Evolutionary conservation across 2,329 filamentous ascomycete genomes (phyloP).

Genomic region (Clonostachys rhizophaga): DNA sequence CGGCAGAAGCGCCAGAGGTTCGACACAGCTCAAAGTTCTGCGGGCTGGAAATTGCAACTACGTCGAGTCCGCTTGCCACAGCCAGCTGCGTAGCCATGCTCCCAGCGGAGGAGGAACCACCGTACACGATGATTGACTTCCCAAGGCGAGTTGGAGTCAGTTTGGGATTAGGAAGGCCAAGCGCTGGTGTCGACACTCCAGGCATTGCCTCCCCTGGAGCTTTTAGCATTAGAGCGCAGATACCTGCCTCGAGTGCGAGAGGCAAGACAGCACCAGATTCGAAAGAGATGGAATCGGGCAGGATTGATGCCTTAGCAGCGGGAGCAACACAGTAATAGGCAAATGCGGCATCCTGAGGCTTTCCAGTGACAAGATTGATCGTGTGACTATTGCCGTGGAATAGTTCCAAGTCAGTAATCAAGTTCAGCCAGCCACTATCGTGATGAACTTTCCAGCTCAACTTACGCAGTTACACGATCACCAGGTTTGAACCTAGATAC

Average conservation of each 20-base stretch:
- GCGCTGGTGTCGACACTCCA: slow-evolving; percentile 16
- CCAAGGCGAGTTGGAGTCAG: slow-evolving; percentile 1
- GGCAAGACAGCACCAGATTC: slow-evolving; percentile 9
- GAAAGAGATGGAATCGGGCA: slow-evolving; percentile 15
- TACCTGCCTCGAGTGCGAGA: slow-evolving; percentile 15
- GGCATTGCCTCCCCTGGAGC: slow-evolving; percentile 14
- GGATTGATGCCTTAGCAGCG: slow-evolving; percentile 13
- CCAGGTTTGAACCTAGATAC: slow-evolving; percentile 14
- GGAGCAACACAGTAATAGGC: slow-evolving; percentile 12
- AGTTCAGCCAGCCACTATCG: too few species aligned
- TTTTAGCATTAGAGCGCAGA: slow-evolving; percentile 15
- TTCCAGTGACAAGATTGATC: slow-evolving; percentile 15
- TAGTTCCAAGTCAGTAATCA: too few species aligned
- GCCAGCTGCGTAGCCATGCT: slow-evolving; percentile 37
- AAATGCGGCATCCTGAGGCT: slow-evolving; percentile 16
- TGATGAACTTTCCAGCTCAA: too few species aligned
- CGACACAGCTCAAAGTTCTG: slow-evolving; percentile 32
- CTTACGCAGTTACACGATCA: slow-evolving; percentile 14
- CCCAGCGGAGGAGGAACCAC: slow-evolving; percentile 39
- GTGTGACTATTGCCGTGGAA: slow-evolving; percentile 5
- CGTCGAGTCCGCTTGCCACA: slow-evolving; percentile 30
- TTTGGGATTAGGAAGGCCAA: slow-evolving; percentile 12
- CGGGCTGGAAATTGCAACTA: slow-evolving; percentile 30
- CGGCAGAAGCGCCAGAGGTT: slow-evolving; percentile 29
- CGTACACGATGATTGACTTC: slow-evolving; percentile 29